Evolutionary conservation across 441 rosid species (phyloP).

Genomic region (Euphorbia schlechtendalii): DNA sequence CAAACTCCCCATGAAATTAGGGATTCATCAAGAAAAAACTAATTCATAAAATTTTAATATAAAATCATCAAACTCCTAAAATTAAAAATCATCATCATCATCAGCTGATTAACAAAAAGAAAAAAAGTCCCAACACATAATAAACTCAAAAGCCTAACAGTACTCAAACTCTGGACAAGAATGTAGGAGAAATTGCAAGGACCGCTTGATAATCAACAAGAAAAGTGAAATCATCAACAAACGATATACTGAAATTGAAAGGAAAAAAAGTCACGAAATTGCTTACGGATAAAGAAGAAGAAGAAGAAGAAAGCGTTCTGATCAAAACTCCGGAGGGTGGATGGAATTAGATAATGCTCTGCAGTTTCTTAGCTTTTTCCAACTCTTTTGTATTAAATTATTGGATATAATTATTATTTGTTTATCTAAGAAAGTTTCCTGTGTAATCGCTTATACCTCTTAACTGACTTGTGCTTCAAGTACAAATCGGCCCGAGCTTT

Average conservation of each 20-base stretch:
- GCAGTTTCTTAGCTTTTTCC: neutral
- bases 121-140: neutral
- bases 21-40: neutral
- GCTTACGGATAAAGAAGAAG: constrained; percentile 26
- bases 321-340: constrained; percentile 19
- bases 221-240: neutral
- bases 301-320: constrained; percentile 4
- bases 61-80: no score
- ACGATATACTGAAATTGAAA: neutral
- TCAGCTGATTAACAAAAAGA: neutral
- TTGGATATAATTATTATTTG: neutral
- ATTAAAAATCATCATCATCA: no score
- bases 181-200: neutral
- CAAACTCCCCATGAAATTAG: neutral
- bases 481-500: neutral
- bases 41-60: no score
- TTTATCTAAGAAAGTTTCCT: neutral
- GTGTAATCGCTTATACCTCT: neutral
- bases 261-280: constrained; percentile 6
- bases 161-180: neutral
- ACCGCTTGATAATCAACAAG: neutral
- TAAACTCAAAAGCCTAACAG: neutral
- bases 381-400: constrained; percentile 1
- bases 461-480: neutral
- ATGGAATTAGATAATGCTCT: constrained; percentile 7